A percentile compares a stretch with the other conserved stretches of the same genome.
phyloP scores from a whole-genome alignment of 2,329 filamentous ascomycete species.

The Aspergillus pseudoviridinutans region DNA sequence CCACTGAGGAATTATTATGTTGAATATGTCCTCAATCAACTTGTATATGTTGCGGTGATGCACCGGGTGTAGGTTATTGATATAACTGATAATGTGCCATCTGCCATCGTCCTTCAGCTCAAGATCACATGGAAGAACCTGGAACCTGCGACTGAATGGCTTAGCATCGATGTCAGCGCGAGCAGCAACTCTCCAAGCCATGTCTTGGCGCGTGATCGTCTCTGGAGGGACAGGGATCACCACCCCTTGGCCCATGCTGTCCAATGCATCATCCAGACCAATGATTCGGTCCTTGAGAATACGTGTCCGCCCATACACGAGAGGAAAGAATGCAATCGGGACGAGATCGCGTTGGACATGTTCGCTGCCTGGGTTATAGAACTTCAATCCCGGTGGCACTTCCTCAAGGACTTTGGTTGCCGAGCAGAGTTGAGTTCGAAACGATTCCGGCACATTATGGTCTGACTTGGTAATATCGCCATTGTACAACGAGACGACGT shows the following conservation, averaged over 20 bases:
- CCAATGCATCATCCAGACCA: slow-evolving; percentile 23
- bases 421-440: slow-evolving; percentile 41
- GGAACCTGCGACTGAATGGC: slow-evolving; percentile 35
- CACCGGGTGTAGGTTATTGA: slow-evolving; percentile 45
- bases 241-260: slow-evolving; percentile 20
- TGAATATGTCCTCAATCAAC: slow-evolving; percentile 36
- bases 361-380: slow-evolving; percentile 58
- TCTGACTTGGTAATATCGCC: slow-evolving; percentile 54
- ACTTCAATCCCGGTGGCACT: slow-evolving; percentile 47
- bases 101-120: slow-evolving; percentile 24
- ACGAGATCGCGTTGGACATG: slow-evolving; percentile 58
- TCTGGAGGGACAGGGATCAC: slow-evolving; percentile 23
- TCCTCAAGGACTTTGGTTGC: slow-evolving; percentile 49
- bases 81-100: slow-evolving; percentile 38
- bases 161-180: slow-evolving; percentile 24
- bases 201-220: slow-evolving; percentile 27
- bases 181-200: slow-evolving; percentile 25
- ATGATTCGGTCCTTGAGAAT: slow-evolving; percentile 25
- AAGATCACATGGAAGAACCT: slow-evolving; percentile 46
- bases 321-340: slow-evolving; percentile 60
- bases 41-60: slow-evolving; percentile 33
- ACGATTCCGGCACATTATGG: slow-evolving; percentile 34
- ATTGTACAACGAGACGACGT: slow-evolving; percentile 46
- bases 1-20: slow-evolving; percentile 23
- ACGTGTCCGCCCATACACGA: slow-evolving; percentile 38